A percentile compares a stretch with the other conserved stretches of the same genome.
phyloP scores from a whole-genome alignment of 1,139 yeast species.

The Suhomyces bokatorum region DNA sequence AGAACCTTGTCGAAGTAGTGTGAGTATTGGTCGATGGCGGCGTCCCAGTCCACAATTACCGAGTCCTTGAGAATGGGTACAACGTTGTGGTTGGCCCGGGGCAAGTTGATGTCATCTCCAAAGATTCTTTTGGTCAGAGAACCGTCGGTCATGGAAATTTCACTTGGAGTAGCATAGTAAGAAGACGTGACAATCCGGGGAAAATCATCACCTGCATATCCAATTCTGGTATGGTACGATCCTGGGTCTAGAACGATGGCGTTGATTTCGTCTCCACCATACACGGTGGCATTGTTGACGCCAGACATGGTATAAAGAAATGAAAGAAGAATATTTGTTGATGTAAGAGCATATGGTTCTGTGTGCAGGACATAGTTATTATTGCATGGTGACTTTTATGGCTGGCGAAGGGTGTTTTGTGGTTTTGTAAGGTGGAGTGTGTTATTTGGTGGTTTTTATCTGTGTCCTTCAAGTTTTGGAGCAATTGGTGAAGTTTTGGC shows the following conservation, averaged over 20 bases:
- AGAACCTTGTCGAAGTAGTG: conserved; percentile 52
- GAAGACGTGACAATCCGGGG: conserved; percentile 81
- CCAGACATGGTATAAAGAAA: conserved; percentile 17
- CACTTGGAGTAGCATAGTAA: conserved; percentile 32
- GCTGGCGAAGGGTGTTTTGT: no score
- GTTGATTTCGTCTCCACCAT: conserved; percentile 76
- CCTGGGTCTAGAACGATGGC: conserved; percentile 95
- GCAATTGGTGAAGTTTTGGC: no score
- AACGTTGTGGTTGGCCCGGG: conserved; percentile 53
- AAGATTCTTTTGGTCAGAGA: conserved; percentile 29
- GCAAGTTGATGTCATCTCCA: conserved; percentile 60
- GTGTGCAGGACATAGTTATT: background rate
- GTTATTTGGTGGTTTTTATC: no score
- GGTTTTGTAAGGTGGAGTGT: no score
- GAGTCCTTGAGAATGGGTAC: conserved; percentile 63
- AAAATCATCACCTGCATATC: conserved; percentile 92
- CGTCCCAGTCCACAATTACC: conserved; percentile 70
- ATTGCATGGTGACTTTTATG: no score
- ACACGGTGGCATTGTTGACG: conserved; percentile 26
- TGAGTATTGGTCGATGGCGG: conserved; percentile 65
- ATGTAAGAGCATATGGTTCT: background rate
- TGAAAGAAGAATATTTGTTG: background rate
- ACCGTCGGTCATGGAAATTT: conserved; percentile 9
- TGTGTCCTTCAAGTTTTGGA: no score
- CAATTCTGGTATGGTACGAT: conserved; percentile 76